Base-by-base conservation (phyloP, 1,284 basidiomycete genomes). In the Pseudozyma pruni region DNA sequence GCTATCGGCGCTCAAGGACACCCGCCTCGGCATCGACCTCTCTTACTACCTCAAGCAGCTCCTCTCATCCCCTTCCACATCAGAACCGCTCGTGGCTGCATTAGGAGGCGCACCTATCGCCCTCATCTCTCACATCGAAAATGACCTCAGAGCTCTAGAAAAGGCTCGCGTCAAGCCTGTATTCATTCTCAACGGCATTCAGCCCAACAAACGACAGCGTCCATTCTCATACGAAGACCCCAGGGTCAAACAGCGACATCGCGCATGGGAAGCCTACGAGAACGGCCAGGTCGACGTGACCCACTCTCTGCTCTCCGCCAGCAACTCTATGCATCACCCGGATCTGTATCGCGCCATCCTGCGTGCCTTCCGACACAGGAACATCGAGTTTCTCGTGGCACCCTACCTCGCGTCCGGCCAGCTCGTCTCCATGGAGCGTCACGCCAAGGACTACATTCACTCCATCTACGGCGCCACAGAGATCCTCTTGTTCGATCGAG, bases 11-110 rank as follows among this genome's bases (percentile, higher is more conserved):
- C 87, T 99, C 51, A 88, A 91, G 43, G 93, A 96, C 83, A 93
- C 94, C 50, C 90, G 96, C 49, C 89, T 99, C 25, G 95, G 95
- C 44, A 98, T 99, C 82, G 96, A 99, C 86, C 92, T 94, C 8
- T 90, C 91, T 14, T 89, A 91, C 84, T 98, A 98, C 84, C 87
- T 98, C 42, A 87, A 90, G 50, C 86, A 87, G 53, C 87, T 98
- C 67, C 89, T 91, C 25, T 90, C 92, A 58, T 88, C 86, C 60
- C 88, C 91, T 1, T 87, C 89, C 8, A 84, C 86, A 13, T 88
- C 91, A 38, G 94, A 98, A 85, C 91, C 94, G 9, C 87, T 96
- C 37, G 88, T 97, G 13, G 92, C 94, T 0, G 94, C 94, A 0
- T 94, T 94, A 1, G 95, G 95, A 33, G 95, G 95, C 32, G 87